phyloP scores from a whole-genome alignment of 306 rosid genomes.

The Clitoria ternatea region DNA sequence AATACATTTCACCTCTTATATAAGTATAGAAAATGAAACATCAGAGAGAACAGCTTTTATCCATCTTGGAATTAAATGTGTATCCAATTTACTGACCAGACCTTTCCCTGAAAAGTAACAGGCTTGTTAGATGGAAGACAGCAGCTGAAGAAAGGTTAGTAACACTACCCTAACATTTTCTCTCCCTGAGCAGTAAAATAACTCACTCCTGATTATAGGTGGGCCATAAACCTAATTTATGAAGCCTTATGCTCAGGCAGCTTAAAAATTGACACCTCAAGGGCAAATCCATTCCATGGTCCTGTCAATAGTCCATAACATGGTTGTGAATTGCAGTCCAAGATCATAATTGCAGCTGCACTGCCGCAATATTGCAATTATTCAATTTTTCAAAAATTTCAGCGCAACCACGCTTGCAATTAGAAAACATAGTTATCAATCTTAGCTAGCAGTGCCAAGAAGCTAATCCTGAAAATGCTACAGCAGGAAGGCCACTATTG shows the following conservation, averaged over 20 bases:
- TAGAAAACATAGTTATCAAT: too few species aligned
- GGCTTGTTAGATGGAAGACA: not conserved
- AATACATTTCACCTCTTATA: not conserved
- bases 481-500: too few species aligned
- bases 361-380: not conserved
- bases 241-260: not conserved
- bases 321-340: not conserved
- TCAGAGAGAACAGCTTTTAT: not conserved
- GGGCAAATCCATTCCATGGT: not conserved
- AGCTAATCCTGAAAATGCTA: too few species aligned
- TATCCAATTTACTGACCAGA: not conserved
- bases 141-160: not conserved
- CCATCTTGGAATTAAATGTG: not conserved
- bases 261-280: not conserved
- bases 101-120: not conserved
- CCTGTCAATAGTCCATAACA: not conserved
- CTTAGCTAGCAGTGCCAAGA: too few species aligned
- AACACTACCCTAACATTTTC: not conserved
- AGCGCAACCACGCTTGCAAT: not conserved
- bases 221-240: not conserved
- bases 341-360: not conserved
- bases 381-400: not conserved
- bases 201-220: not conserved
- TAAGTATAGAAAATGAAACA: not conserved
- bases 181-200: not conserved